Percentiles rank a stretch among this genome's conserved stretches.
Evolutionary conservation across 176 grass and related monocot species (phyloP).

Genomic region (Musa troglodytarum): DNA sequence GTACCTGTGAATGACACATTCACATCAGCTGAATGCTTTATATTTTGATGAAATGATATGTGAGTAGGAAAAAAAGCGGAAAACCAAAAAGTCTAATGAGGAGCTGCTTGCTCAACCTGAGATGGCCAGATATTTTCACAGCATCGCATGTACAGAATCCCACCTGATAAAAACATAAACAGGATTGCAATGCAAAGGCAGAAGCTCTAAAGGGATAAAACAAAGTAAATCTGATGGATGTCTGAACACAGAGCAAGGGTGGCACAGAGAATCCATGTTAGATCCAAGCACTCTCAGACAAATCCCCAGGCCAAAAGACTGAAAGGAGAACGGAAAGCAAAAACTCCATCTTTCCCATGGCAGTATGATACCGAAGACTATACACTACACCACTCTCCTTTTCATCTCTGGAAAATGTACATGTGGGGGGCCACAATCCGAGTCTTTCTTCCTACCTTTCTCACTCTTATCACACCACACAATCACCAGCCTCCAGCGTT

Average conservation of each 20-base stretch:
- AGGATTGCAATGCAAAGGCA: background rate
- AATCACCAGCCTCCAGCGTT: background rate
- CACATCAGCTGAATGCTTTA: no score
- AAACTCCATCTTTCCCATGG: background rate
- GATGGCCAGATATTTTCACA: no score
- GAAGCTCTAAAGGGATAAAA: background rate
- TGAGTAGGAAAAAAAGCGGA: no score
- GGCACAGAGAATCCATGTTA: conserved; percentile 28
- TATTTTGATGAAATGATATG: no score
- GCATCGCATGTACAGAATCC: background rate
- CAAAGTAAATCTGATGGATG: background rate
- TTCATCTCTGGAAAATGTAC: no score
- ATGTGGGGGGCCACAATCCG: no score
- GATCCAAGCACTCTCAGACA: conserved; percentile 38
- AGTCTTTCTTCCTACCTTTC: background rate
- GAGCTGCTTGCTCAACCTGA: no score
- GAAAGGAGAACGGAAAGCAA: background rate
- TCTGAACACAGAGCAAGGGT: background rate
- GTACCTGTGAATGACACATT: no score
- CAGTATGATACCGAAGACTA: no score
- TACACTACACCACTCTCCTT: no score
- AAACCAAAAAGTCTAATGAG: no score
- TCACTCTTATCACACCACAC: background rate
- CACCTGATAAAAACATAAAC: background rate
- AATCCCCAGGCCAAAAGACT: conserved; percentile 31